phyloP scores from a whole-genome alignment of 2,329 filamentous ascomycete genomes.

The Aspergillus sp. region DNA sequence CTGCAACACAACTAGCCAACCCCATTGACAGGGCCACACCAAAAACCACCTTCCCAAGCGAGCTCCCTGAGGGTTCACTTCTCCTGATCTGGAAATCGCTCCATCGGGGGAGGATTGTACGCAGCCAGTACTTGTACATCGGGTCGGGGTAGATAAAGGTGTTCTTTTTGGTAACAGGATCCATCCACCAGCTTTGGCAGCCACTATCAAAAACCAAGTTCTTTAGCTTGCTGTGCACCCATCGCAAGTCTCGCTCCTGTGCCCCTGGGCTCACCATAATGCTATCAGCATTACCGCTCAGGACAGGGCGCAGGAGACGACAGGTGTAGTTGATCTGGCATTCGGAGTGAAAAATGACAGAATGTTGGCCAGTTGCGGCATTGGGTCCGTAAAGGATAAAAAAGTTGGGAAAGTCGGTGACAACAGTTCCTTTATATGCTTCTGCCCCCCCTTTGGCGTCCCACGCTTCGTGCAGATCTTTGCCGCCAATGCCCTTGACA shows the following conservation, averaged over 20 bases:
- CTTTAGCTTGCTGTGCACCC: slow-evolving; percentile 16
- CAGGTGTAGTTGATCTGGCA: slow-evolving; percentile 21
- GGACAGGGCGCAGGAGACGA: slow-evolving; percentile 11
- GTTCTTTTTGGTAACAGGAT: slow-evolving; percentile 17
- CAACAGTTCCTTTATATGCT: slow-evolving; percentile 26
- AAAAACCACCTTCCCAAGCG: neutral
- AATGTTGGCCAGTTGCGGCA: slow-evolving; percentile 16
- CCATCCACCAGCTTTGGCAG: slow-evolving; percentile 11
- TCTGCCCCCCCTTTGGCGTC: slow-evolving; percentile 26
- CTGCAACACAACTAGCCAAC: too few relatives aligned
- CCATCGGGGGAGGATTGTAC: slow-evolving; percentile 13
- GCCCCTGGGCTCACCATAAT: slow-evolving; percentile 16
- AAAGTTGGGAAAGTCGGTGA: slow-evolving; percentile 16
- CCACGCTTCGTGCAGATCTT: slow-evolving; percentile 24
- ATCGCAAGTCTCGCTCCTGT: slow-evolving; percentile 13
- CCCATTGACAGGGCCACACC: neutral
- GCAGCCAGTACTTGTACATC: slow-evolving; percentile 20
- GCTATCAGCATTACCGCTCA: slow-evolving; percentile 1
- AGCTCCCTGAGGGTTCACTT: neutral
- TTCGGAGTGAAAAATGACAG: slow-evolving; percentile 21
- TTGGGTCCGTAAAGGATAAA: slow-evolving; percentile 19
- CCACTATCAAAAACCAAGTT: slow-evolving; percentile 18
- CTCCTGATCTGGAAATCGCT: neutral
- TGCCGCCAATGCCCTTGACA: slow-evolving; percentile 24
- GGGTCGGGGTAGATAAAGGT: slow-evolving; percentile 21